These are phyloP conservation scores for Meripilus lineatus DNA, from an alignment of 1,284 basidiomycete genomes.

Conservation along the genomic window DNA sequence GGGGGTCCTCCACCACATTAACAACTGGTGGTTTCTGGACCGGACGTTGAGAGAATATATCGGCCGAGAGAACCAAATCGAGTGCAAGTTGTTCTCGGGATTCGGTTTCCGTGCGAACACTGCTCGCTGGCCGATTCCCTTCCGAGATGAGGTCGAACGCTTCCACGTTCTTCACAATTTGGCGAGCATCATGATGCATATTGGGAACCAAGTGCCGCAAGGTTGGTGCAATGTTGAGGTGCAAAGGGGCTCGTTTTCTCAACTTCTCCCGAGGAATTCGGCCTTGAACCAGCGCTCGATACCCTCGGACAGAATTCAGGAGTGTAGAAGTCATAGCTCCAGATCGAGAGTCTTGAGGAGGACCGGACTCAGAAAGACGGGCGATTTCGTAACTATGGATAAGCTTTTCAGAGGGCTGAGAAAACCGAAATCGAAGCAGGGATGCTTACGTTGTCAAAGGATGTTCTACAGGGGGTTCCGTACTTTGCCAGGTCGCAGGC, in stretches of 20 bases:
- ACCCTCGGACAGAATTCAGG: constrained; percentile 46
- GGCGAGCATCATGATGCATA: constrained; percentile 28
- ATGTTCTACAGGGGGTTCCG: constrained; percentile 42
- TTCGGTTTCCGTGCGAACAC: constrained; percentile 43
- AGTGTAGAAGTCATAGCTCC: constrained; percentile 52
- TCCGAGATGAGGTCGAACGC: constrained; percentile 38
- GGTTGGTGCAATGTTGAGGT: constrained; percentile 41
- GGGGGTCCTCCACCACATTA: constrained; percentile 21
- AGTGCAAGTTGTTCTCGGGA: constrained; percentile 56
- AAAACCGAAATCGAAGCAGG: background rate
- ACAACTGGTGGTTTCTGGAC: constrained; percentile 8
- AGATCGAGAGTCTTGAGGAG: constrained; percentile 35
- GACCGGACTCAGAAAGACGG: constrained; percentile 47
- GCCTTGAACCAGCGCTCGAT: constrained; percentile 44
- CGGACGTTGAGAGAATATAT: constrained; percentile 44
- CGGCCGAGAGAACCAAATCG: constrained; percentile 55
- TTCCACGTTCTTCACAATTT: constrained; percentile 33
- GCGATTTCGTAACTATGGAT: constrained; percentile 54
- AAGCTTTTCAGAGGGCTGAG: background rate
- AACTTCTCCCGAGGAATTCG: constrained; percentile 40
- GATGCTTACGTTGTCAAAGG: constrained; percentile 50
- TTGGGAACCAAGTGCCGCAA: constrained; percentile 38
- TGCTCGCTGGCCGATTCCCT: constrained; percentile 32
- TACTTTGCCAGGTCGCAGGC: constrained; percentile 49
- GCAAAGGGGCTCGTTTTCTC: constrained; percentile 44